Evolutionary conservation across 1,284 basidiomycete species (phyloP).

Genomic region (Austroboletus novae-zelandiae): DNA sequence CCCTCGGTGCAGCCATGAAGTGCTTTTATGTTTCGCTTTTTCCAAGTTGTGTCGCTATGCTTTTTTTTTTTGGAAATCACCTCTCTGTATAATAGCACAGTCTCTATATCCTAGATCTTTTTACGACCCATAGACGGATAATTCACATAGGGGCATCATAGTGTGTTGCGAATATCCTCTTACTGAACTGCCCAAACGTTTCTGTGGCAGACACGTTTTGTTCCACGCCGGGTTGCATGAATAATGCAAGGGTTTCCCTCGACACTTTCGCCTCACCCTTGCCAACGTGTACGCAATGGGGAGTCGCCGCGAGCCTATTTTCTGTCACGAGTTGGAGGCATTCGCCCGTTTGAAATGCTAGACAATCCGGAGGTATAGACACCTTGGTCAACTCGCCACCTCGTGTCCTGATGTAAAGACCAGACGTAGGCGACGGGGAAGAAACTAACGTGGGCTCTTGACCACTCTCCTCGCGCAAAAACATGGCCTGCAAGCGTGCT

Average conservation of each 20-base stretch:
- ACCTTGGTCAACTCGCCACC: conserved; percentile 76
- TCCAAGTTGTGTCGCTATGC: neutral
- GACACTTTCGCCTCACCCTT: conserved; percentile 53
- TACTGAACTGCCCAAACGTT: conserved; percentile 89
- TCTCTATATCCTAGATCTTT: conserved; percentile 9
- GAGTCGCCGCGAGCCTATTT: conserved; percentile 77
- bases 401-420: conserved; percentile 86
- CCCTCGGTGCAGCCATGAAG: conserved; percentile 18
- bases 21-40: too few species aligned
- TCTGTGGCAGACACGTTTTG: conserved; percentile 65
- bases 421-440: conserved; percentile 72
- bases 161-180: conserved; percentile 78
- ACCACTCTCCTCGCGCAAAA: conserved; percentile 48
- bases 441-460: conserved; percentile 50
- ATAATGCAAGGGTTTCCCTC: conserved; percentile 86
- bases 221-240: conserved; percentile 88
- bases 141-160: conserved; percentile 45
- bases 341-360: conserved; percentile 94
- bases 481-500: conserved; percentile 67
- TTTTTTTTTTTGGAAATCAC: neutral
- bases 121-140: conserved; percentile 9
- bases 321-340: conserved; percentile 85
- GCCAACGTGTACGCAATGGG: conserved; percentile 84
- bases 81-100: conserved; percentile 3
- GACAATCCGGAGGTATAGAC: conserved; percentile 73